These are phyloP conservation scores for Kazachstania martiniae DNA, from an alignment of 805 yeast genomes.

Conservation along the genomic window DNA sequence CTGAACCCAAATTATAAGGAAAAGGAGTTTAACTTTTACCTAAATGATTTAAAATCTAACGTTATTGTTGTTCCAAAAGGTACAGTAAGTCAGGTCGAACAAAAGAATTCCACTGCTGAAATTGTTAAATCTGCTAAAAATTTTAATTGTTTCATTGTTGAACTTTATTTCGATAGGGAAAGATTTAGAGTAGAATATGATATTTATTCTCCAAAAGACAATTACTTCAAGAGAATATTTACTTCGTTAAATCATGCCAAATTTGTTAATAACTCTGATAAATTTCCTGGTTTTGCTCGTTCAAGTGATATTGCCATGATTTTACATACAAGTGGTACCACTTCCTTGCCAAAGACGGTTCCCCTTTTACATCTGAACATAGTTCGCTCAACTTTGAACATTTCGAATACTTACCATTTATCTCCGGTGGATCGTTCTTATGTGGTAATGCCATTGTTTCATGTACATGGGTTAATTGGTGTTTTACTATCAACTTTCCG, in stretches of 20 bases:
- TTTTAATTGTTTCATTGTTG: conserved; percentile 40
- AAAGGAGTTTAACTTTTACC: conserved; percentile 52
- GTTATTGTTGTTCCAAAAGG: conserved; percentile 51
- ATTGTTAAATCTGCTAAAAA: conserved; percentile 41
- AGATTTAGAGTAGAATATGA: conserved; percentile 35
- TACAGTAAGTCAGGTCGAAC: conserved; percentile 27
- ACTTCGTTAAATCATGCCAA: conserved; percentile 22
- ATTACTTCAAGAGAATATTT: conserved; percentile 16
- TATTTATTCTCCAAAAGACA: conserved; percentile 20
- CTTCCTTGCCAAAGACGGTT: conserved; percentile 68
- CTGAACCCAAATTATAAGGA: conserved; percentile 53
- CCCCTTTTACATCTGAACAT: conserved; percentile 59
- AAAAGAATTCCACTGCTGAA: conserved; percentile 24
- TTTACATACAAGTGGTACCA: conserved; percentile 66
- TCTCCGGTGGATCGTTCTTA: conserved; percentile 41
- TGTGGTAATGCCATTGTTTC: conserved; percentile 69
- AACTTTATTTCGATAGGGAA: conserved; percentile 36
- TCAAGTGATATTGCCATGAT: conserved; percentile 52
- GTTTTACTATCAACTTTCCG: conserved; percentile 51
- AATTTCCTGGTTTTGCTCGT: conserved; percentile 34
- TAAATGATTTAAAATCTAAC: conserved; percentile 47
- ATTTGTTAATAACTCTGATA: conserved; percentile 20
- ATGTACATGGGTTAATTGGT: conserved; percentile 65
- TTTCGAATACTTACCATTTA: conserved; percentile 45
- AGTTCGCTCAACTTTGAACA: conserved; percentile 48